Percentiles rank a stretch among this genome's conserved stretches.
phyloP scores from a whole-genome alignment of 2,329 filamentous ascomycete genomes.

The Clarireedia hainanense region DNA sequence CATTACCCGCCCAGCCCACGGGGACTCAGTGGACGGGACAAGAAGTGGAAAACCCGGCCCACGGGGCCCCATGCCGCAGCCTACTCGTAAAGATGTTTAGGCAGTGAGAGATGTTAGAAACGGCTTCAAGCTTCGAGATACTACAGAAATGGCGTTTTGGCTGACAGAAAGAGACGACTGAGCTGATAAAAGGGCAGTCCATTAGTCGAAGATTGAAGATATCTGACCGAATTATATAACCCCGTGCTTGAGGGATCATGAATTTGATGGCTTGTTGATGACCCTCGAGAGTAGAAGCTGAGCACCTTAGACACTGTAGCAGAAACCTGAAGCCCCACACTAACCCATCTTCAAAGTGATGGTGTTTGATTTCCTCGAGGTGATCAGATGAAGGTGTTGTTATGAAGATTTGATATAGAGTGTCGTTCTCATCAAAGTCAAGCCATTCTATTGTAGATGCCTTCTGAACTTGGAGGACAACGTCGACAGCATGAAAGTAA shows the following conservation, averaged over 20 bases:
- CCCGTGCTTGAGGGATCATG: conserved; percentile 2
- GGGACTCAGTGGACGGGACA: too few relatives aligned
- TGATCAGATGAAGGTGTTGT: not conserved
- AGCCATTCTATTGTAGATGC: not conserved
- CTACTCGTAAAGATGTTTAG: not conserved
- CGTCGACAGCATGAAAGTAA: not conserved
- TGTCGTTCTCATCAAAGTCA: not conserved
- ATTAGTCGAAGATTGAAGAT: not conserved
- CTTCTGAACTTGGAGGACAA: not conserved
- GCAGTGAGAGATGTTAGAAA: not conserved
- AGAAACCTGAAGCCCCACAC: not conserved
- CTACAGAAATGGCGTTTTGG: not conserved
- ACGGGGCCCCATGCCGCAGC: too few relatives aligned
- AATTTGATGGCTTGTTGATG: not conserved
- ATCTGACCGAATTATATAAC: not conserved
- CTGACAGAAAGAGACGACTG: not conserved
- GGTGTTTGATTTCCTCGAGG: not conserved
- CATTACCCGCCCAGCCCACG: too few relatives aligned
- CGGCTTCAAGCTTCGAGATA: not conserved
- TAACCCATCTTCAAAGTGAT: not conserved
- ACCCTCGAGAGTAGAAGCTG: not conserved
- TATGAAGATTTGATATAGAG: not conserved
- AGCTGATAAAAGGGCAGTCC: not conserved
- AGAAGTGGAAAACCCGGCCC: too few relatives aligned
- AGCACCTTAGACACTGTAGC: not conserved